Base-by-base conservation (phyloP, 148 eudicot species). In the Fallopia convolvulus region DNA sequence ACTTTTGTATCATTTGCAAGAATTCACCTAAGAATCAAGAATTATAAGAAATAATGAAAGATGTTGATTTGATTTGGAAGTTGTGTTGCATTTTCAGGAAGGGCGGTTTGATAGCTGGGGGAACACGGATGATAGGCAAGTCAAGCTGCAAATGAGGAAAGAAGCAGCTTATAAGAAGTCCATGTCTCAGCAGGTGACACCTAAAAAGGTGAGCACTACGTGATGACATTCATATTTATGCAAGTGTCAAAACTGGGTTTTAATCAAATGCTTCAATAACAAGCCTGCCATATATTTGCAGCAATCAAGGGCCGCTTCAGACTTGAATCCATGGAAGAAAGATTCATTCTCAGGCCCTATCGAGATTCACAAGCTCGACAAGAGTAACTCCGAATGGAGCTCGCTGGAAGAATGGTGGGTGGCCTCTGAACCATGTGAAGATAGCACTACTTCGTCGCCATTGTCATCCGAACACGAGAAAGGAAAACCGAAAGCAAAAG, bases 341-440 rank as follows among this genome's bases (percentile, higher is more conserved):
- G 75, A 26, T 23, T 42, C 75, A 2, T 66, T 66, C 36, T 33
- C 72, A 3, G 72, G 72, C 42, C 72, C 72, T 66, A 66, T 66
- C 10, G 72, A 66, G 7, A 33, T 18, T 15, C 41, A 32, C 44
- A 68, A 68, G 40, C 39, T 63, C 40, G 65, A 58, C 65, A 58
- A 52, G n/a, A 14, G 56, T 10, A 58, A 23, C 32, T 58, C 26
- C 32, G 30, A 86, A 42, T 79, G 79, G 78, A 89, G 85, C 83
- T 94, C 96, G 93, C 78, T 92, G 39, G 97, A 92, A 58, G 86
- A 44, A 6, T 44, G 90, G 58, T 94, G 96, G 97, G 87, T 88
- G 92, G 86, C 97, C 10, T 60, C 78, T 14, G 90, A 89, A 83
- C 92, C 93, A 49, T 89, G 98, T 93, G 92, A 94, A 76, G 83